Base-by-base conservation (phyloP, 305 asterid genomes). In the Ajuga reptans region DNA sequence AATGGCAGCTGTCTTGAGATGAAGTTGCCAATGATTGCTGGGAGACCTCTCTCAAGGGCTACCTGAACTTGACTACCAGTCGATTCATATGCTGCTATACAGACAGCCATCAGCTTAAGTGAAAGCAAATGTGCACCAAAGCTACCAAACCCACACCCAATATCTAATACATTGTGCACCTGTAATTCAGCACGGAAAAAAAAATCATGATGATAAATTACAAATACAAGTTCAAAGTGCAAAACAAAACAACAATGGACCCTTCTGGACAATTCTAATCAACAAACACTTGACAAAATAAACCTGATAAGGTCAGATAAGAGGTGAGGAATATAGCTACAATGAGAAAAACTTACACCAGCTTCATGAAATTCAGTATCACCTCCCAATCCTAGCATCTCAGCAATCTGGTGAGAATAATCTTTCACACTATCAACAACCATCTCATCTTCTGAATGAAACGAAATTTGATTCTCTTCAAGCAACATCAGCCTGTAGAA, bases 61-160 rank as follows among this genome's bases (percentile, higher is more conserved):
- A 93, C 78, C 80, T 93, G 99, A 67, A 91, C 97, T 85, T 93
- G 99, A 88, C 97, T 93, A 77, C 97, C 97, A 12, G 95, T 89
- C 62, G 84, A 79, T 79, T 93, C 97, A 75, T 89, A 93, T 57
- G 96, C 86, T 69, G 99, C 96, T 76, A 87, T 71, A 84, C 99
- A 93, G 68, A 91, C 84, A 62, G 95, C 85, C 99, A 93, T 85
- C 84, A 87, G 61, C 78, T 87, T 86, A 39, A 93, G 91, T 12
- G 97, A 83, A 70, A 91, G 96, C 79, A 93, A 76, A 79, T 85
- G 96, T 55, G 99, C 88, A 33, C 95, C 92, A 78, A 89, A 91
- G 86, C 95, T 91, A 80, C 99, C 99, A 74, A 93, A 93, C 66
- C 97, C 97, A 69, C 99, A 93, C 49, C 96, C 99, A 75, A 93